A percentile compares a stretch with the other conserved stretches of the same genome.
Evolutionary conservation across 1,284 basidiomycete genomes (phyloP).

Genomic region (Neolentinus lepideus): DNA sequence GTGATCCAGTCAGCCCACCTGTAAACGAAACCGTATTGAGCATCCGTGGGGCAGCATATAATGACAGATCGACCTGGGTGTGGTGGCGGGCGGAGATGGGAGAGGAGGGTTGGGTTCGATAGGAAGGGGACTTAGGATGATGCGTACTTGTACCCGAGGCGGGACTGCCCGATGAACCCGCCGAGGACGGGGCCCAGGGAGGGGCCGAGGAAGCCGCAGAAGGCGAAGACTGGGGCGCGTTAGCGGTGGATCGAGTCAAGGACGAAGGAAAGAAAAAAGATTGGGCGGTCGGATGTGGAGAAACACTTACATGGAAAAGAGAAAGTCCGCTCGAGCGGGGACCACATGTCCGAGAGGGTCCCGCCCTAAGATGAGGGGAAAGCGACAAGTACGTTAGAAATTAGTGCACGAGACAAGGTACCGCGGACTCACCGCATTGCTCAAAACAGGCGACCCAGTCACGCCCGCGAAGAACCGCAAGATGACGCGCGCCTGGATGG

Average conservation of each 20-base stretch:
- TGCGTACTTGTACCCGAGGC: not conserved
- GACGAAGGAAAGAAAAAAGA: not conserved
- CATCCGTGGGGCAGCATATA: not conserved
- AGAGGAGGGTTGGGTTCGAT: not conserved
- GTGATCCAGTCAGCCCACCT: not conserved
- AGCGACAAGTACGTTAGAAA: not conserved
- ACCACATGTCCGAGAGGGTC: not conserved
- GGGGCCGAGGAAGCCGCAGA: not conserved
- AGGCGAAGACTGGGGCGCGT: not conserved
- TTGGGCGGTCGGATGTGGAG: too few relatives aligned
- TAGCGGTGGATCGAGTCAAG: not conserved
- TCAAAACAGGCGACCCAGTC: not conserved
- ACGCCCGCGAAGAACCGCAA: not conserved
- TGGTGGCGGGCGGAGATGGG: not conserved
- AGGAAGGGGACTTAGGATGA: not conserved
- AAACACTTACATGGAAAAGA: not conserved
- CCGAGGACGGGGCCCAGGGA: not conserved
- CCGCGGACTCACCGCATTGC: not conserved
- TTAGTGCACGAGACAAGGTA: not conserved
- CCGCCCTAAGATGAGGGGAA: not conserved
- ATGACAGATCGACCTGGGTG: not conserved
- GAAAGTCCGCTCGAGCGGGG: not conserved
- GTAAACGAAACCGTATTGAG: not conserved
- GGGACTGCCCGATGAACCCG: not conserved
- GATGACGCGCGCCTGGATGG: not conserved